Base-by-base conservation (phyloP, 2,329 filamentous ascomycete genomes). In the Penicillium frequentans region DNA sequence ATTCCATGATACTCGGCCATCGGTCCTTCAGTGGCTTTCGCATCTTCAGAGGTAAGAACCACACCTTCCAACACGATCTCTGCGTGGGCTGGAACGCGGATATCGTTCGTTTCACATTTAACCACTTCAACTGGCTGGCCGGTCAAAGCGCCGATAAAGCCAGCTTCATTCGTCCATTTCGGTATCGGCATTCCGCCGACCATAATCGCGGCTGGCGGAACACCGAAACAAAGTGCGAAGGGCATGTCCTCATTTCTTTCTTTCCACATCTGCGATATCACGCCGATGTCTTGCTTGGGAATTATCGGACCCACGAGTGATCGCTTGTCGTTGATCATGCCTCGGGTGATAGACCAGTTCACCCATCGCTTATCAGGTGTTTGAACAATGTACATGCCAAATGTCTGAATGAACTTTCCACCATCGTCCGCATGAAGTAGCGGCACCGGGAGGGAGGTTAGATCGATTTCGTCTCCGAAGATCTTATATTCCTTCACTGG, bases 91-190 rank as follows among this genome's bases (percentile, higher is more conserved):
- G 64, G 64, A 14, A 67, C 61, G 8, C 44, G 47, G 16, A 65
- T 52, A 42, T 61, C 57, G 37, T 63, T 67, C 14, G 63, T 65
- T 44, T 65, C 64, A 35, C 64, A 67, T 24, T 67, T 64, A 2
- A 64, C 59, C 19, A 64, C 52, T 33, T 63, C 57, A 11, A 66
- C 47, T 11, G 62, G 62, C 5, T 44, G 50, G 13, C 60, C 62
- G 5, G 51, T 50, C 21, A 66, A 48, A 23, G 64, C 59, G 27
- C 60, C 81, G 9, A 82, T 70, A 51, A 82, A 83, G 3, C 73
- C 79, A 4, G 74, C 75, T 64, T 84, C 82, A 0, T 75, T 75
- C 1, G 82, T 68, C 0, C 79, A 78, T 19, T 78, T 77, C 0
- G 81, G 81, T n/a, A 81, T 65, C 0, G 80, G 80, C 78, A 82